phyloP scores from a whole-genome alignment of 2,329 filamentous ascomycete genomes.

The Ophiognomonia clavigignenti-juglandacearum region DNA sequence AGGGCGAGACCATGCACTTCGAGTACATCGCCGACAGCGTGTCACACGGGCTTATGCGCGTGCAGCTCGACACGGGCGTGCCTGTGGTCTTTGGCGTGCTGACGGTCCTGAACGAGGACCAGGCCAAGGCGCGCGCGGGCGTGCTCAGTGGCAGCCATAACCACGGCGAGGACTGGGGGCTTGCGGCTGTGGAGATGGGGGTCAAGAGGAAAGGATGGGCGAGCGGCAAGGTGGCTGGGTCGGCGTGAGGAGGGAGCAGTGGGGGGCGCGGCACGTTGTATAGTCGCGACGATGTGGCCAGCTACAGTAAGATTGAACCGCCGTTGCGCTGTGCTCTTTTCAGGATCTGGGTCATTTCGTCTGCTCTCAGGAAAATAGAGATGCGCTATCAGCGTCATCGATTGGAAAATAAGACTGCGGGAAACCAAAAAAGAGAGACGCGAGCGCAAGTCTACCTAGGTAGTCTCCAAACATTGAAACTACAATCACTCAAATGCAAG shows the following conservation, averaged over 20 bases:
- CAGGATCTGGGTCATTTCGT: not conserved
- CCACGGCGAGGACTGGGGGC: slow-evolving; percentile 95
- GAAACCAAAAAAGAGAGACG: too few relatives aligned
- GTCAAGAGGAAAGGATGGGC: slow-evolving; percentile 83
- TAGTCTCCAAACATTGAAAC: too few relatives aligned
- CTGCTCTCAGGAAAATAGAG: not conserved
- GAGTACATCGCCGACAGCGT: slow-evolving; percentile 96
- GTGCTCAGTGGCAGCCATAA: slow-evolving; percentile 69
- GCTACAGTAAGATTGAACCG: too few relatives aligned
- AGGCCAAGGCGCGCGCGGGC: slow-evolving; percentile 80
- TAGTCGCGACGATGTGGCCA: too few relatives aligned
- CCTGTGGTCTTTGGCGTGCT: slow-evolving; percentile 90
- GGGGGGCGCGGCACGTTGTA: too few relatives aligned
- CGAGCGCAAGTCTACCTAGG: too few relatives aligned
- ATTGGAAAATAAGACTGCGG: not conserved
- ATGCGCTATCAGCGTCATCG: not conserved
- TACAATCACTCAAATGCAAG: not conserved
- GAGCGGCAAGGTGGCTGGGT: slow-evolving; percentile 59
- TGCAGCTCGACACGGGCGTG: slow-evolving; percentile 82
- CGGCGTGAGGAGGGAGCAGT: slow-evolving; percentile 10
- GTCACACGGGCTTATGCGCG: slow-evolving; percentile 87
- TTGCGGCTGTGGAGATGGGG: slow-evolving; percentile 89
- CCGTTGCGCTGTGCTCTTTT: not conserved
- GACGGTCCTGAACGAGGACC: slow-evolving; percentile 83
- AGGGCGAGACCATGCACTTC: slow-evolving; percentile 99